phyloP scores from a whole-genome alignment of 1,139 yeast genomes.

The Geotrichum restrictum region DNA sequence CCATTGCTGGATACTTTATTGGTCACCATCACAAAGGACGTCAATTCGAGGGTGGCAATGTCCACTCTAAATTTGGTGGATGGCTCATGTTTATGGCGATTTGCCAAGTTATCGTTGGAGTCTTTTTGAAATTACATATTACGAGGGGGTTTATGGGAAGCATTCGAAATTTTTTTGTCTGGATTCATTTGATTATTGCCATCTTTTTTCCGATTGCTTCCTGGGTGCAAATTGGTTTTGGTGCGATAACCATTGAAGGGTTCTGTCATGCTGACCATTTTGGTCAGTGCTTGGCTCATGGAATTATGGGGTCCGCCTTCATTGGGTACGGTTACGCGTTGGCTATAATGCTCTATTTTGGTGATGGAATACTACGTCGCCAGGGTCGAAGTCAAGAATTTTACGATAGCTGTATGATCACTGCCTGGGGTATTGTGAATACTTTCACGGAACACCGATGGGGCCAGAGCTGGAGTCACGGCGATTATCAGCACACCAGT shows the following conservation, averaged over 20 bases:
- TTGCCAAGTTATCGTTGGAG: conserved; percentile 37
- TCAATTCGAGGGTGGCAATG: conserved; percentile 35
- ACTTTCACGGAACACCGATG: conserved; percentile 95
- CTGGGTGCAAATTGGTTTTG: conserved; percentile 68
- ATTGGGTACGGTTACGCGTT: conserved; percentile 72
- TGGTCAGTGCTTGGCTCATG: conserved; percentile 96
- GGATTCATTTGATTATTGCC: conserved; percentile 40
- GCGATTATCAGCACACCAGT: conserved; percentile 82
- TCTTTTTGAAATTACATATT: conserved; percentile 37
- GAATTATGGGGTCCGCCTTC: conserved; percentile 91
- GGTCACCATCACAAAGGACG: conserved; percentile 43
- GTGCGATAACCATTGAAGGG: conserved; percentile 79
- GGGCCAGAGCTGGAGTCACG: conserved; percentile 91
- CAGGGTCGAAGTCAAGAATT: conserved; percentile 70
- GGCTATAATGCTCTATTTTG: conserved; percentile 57
- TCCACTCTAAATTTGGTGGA: conserved; percentile 37
- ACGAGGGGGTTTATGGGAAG: conserved; percentile 36
- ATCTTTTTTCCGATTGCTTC: conserved; percentile 44
- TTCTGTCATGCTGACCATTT: conserved; percentile 71
- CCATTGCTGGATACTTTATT: conserved; percentile 39
- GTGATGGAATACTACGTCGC: conserved; percentile 40
- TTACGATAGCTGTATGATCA: conserved; percentile 75
- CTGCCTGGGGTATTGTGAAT: conserved; percentile 86
- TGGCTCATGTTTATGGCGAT: conserved; percentile 33
- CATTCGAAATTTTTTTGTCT: conserved; percentile 34